Percentiles rank a stretch among this genome's conserved stretches.
Conservation (phyloP, 2,329 filamentous ascomycete species). For the Monosporascus sp. region DNA sequence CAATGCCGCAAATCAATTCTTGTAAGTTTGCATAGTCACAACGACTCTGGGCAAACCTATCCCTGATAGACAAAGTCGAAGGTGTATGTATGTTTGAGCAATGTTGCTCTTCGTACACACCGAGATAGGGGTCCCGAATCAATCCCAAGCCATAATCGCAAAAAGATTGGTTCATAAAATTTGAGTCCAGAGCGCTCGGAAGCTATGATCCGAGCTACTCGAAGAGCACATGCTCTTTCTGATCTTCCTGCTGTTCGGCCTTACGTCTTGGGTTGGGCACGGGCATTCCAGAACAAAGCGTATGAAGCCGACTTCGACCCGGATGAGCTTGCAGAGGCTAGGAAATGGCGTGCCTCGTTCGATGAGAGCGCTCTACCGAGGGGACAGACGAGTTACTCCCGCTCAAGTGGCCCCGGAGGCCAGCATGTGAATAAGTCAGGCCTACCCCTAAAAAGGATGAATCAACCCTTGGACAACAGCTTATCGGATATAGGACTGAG, state of each 20-base stretch:
- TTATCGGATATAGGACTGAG: slow-evolving; percentile 42
- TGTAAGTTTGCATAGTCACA: too few species aligned
- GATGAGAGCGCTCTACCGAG: slow-evolving; percentile 39
- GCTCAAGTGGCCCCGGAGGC: slow-evolving; percentile 57
- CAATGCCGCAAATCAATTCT: too few species aligned
- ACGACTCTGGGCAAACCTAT: too few species aligned
- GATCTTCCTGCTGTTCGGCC: neutral
- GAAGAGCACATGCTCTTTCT: neutral
- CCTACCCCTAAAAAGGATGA: neutral
- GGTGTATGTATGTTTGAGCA: too few species aligned
- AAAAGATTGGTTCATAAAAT: too few species aligned
- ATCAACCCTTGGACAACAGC: neutral
- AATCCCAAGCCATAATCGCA: too few species aligned
- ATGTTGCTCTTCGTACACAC: too few species aligned
- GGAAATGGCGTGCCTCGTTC: slow-evolving; percentile 46
- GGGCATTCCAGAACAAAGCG: slow-evolving; percentile 32
- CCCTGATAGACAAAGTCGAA: too few species aligned
- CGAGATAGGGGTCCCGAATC: too few species aligned
- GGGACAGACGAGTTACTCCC: slow-evolving; percentile 49
- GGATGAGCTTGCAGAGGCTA: slow-evolving; percentile 45
- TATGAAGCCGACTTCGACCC: slow-evolving; percentile 46
- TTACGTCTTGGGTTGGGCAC: neutral
- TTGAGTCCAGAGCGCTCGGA: neutral
- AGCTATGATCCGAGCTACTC: neutral
- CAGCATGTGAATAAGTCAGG: slow-evolving; percentile 60